Conservation (phyloP, 1,139 yeast species). For the Debaryomyces coudertii region DNA sequence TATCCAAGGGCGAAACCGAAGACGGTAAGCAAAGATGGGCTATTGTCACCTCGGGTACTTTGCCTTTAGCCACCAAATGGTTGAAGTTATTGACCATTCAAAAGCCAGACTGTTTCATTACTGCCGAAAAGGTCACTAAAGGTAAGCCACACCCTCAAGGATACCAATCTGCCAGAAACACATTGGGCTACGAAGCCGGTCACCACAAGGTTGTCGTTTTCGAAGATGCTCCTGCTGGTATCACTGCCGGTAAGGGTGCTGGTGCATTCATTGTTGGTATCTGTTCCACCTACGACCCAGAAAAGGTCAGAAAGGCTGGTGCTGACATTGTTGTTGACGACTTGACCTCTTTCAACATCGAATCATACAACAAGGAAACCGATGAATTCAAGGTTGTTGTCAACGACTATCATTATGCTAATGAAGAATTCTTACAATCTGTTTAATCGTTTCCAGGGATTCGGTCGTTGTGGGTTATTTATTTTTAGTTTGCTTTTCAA, state of each 20-base stretch:
- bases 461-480: constrained; percentile 5
- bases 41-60: constrained; percentile 83
- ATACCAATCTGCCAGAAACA: constrained; percentile 65
- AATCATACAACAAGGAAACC: constrained; percentile 46
- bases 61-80: constrained; percentile 79
- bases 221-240: constrained; percentile 90
- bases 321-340: constrained; percentile 82
- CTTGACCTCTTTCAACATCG: constrained; percentile 53
- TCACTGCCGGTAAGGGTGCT: constrained; percentile 80
- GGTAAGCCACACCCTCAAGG: constrained; percentile 91
- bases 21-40: constrained; percentile 65
- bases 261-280: constrained; percentile 84
- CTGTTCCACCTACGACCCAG: constrained; percentile 76
- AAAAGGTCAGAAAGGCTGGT: constrained; percentile 70
- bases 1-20: constrained; percentile 44
- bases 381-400: constrained; percentile 52
- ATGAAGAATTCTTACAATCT: constrained; percentile 44
- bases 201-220: constrained; percentile 65
- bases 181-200: constrained; percentile 53
- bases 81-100: constrained; percentile 63
- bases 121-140: constrained; percentile 74
- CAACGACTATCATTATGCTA: constrained; percentile 48
- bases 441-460: constrained; percentile 16
- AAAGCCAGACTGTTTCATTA: constrained; percentile 73
- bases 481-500: constrained; percentile 6